Base-by-base conservation (phyloP, 495 filamentous ascomycete genomes). In the Aspergillus steynii region DNA sequence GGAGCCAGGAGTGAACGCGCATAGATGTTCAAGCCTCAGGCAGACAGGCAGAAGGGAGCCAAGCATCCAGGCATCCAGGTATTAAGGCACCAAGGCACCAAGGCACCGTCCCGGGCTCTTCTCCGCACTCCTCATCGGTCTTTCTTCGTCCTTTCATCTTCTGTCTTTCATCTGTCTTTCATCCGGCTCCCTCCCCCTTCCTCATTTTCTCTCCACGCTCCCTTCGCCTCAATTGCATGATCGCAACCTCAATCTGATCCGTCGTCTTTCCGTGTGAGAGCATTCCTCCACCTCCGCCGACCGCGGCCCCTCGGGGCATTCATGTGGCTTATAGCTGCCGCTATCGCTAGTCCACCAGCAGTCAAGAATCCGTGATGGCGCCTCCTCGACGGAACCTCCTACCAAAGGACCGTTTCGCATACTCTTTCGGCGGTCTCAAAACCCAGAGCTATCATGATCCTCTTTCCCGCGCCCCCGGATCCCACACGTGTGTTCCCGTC, bases 381-480 rank as follows among this genome's bases (percentile, higher is more conserved):
- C 84, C 84, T 61, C 68, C 78, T 10, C 77, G 78, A 25, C 81
- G 85, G 26, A 77, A 83, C 50, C 80, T 82, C 57, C 74, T 89
- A 26, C 64, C 83, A 6, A 89, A 88, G 71, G 88, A 90, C 28
- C 82, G 78, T 31, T 89, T 91, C 63, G 72, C 83, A 7, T 70
- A 71, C 29, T 74, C 84, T 29, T 88, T 91, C 61, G 75, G 77
- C 2, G 71, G 74, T 6, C 75, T 85, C 4, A 88, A 85, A 65
- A 83, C 82, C 12, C 86, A 88, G 68, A 78, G 72, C 29, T 91
- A 90, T 68, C 76, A 83, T 61, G 88, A 90, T 61, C 80, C 85
- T 7, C 68, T 72, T 14, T 74, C 84, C 20, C 74, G 80, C 34
- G 78, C 79, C 2, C 73, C 79, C 25, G 80, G 79, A 28, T 80